phyloP scores from a whole-genome alignment of 1,139 yeast species.

The Debaryomyces sp. region DNA sequence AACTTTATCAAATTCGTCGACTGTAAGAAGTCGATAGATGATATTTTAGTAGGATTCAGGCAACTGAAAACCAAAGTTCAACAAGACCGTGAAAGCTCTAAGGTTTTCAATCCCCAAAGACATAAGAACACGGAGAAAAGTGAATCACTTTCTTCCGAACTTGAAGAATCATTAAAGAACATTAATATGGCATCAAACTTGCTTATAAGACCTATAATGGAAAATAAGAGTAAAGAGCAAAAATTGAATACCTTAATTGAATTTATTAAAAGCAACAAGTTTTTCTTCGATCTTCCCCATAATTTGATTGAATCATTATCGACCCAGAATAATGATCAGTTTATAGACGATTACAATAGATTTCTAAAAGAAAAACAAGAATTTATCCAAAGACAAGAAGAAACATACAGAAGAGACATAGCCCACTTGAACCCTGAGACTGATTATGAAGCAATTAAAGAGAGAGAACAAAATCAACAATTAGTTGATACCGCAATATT shows the following conservation, averaged over 20 bases:
- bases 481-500: constrained; percentile 40
- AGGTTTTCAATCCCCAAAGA: constrained; percentile 43
- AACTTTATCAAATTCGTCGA: constrained; percentile 78
- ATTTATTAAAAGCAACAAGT: constrained; percentile 62
- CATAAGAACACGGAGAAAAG: constrained; percentile 23
- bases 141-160: constrained; percentile 31
- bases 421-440: constrained; percentile 16
- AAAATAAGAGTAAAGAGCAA: constrained; percentile 60
- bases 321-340: constrained; percentile 66
- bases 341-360: constrained; percentile 68
- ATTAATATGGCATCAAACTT: constrained; percentile 63
- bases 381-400: constrained; percentile 20
- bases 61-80: constrained; percentile 40
- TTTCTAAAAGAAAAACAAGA: constrained; percentile 43
- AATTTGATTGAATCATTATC: constrained; percentile 55
- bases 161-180: constrained; percentile 49
- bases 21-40: constrained; percentile 62
- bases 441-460: constrained; percentile 19
- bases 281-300: constrained; percentile 74
- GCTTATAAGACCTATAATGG: constrained; percentile 75
- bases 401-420: constrained; percentile 18
- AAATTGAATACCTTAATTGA: constrained; percentile 63
- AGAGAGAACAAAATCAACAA: constrained; percentile 30
- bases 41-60: constrained; percentile 36
- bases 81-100: constrained; percentile 36